Conservation (phyloP, 2,329 filamentous ascomycete genomes). For the Claviceps sp. region DNA sequence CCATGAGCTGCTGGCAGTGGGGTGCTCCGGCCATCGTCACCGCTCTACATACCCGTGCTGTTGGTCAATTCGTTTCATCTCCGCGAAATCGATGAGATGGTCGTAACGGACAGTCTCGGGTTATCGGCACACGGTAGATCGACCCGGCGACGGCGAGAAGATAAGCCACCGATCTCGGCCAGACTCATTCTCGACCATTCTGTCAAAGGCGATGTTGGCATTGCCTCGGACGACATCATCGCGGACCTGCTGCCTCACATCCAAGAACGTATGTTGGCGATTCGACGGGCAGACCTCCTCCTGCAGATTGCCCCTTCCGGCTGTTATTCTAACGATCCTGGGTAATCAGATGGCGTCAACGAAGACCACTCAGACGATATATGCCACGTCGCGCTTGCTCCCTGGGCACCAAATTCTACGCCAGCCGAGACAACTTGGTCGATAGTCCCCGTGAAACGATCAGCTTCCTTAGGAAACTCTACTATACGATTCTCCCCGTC, state of each 20-base stretch:
- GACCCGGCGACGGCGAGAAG: conserved; percentile 41
- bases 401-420: conserved; percentile 49
- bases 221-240: conserved; percentile 78
- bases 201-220: conserved; percentile 71
- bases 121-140: conserved; percentile 22
- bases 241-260: conserved; percentile 62
- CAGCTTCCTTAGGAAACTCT: conserved; percentile 54
- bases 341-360: conserved; percentile 15
- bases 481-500: conserved; percentile 67
- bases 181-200: conserved; percentile 74
- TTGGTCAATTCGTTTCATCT: neutral
- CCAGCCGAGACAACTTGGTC: conserved; percentile 64
- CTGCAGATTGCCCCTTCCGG: neutral
- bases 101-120: conserved; percentile 16
- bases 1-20: neutral
- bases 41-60: neutral
- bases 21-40: neutral
- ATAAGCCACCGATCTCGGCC: conserved; percentile 66
- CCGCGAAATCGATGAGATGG: conserved; percentile 11
- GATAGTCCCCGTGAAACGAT: conserved; percentile 60
- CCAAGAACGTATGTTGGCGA: conserved; percentile 32
- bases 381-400: conserved; percentile 58
- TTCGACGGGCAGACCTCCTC: neutral
- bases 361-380: conserved; percentile 26
- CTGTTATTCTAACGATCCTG: neutral